Base-by-base conservation (phyloP, 1,139 yeast species). In the Dujonia santamariae region DNA sequence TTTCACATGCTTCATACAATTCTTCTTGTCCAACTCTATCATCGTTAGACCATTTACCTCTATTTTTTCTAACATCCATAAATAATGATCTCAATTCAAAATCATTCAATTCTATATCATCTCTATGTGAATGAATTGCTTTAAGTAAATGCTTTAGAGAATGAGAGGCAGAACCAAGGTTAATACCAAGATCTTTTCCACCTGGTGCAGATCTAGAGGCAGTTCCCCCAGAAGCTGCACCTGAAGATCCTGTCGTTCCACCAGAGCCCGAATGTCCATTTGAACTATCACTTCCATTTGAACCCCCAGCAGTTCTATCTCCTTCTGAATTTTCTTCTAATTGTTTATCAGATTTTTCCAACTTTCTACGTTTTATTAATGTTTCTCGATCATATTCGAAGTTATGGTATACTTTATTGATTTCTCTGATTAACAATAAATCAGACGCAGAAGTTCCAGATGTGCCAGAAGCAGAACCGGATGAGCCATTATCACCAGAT, bases 11-110 rank as follows among this genome's bases (percentile, higher is more conserved):
- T 48, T 94, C 98, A 51, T 92, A 94, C 13, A 94, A 69, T 54
- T 94, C 99, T 54, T 94, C 99, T 57, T 94, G 99, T 3, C 98
- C 98, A 27, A 92, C 80, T 42, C 86, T 73, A 40, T 90, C 96
- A 53, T 92, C 97, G 41, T 86, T 86, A 18, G 83, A 96, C 99
- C 98, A 94, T 59, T 94, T 92, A 0, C 97, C 95, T 45, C 97
- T 70, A 53, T 90, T 90, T 49, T 90, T 92, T 32, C 97, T 75
- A 9, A 92, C 97, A 53, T 92, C 98, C 72, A 87, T 78, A 35
- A 92, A 82, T 41, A 92, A 70, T 36, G 83, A 84, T 39, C 95
- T 77, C 40, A 92, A 72, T 51, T 94, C 98, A 37, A 77, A 70
- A 53, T 90, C 97, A n/a, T 87, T 80, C 30, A 94, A 68, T 2